Evolutionary conservation across 2,329 filamentous ascomycete species (phyloP).

Genomic region (Tolypocladium inflatum): DNA sequence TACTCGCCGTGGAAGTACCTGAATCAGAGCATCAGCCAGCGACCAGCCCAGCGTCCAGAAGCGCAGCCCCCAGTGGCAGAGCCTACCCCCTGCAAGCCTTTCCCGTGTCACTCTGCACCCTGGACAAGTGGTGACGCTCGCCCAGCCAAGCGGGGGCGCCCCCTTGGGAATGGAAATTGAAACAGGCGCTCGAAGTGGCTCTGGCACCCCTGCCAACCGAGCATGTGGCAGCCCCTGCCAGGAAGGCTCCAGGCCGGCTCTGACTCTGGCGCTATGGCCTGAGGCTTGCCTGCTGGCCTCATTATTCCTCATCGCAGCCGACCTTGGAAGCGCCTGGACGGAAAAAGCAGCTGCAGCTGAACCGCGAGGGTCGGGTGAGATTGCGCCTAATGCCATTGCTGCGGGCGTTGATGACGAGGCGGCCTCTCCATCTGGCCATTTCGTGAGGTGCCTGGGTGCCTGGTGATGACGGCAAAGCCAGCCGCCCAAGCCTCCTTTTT

Average conservation of each 20-base stretch:
- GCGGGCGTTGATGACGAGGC: neutral
- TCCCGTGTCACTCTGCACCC: conserved; percentile 2
- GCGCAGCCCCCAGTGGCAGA: neutral
- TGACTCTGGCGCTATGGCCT: neutral
- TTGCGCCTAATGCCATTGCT: neutral
- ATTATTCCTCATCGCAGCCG: neutral
- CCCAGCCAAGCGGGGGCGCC: conserved; percentile 8
- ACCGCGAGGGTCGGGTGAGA: neutral
- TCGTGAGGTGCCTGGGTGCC: neutral
- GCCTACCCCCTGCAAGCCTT: conserved; percentile 1
- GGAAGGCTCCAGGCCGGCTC: neutral
- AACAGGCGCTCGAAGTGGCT: conserved; percentile 6
- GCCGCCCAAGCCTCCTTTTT: neutral
- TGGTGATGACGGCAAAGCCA: neutral
- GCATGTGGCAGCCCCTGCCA: neutral
- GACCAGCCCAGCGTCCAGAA: neutral
- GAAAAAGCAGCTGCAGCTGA: neutral
- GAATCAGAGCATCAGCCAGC: conserved; percentile 3
- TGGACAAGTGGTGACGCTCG: neutral
- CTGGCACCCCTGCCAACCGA: neutral
- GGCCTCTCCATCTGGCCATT: neutral
- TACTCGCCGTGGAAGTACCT: conserved; percentile 5
- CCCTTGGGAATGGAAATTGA: conserved; percentile 9
- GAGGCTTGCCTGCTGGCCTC: neutral
- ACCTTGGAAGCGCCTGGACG: neutral